Percentiles rank a stretch among this genome's conserved stretches.
Conservation (phyloP, 208 protist species). For the Crithidia expoeki region DNA sequence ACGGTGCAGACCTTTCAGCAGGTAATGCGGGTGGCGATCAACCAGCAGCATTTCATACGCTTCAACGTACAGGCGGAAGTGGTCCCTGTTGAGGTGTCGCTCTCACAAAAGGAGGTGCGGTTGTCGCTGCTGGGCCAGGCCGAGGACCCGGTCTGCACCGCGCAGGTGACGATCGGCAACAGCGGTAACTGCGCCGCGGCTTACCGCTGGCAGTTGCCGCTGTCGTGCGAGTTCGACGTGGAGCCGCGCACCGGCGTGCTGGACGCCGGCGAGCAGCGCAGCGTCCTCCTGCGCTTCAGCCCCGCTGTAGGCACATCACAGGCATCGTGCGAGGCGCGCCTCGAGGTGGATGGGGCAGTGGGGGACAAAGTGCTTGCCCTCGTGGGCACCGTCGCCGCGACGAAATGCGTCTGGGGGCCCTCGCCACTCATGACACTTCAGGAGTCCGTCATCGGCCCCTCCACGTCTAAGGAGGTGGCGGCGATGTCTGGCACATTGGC, state of each 20-base stretch:
- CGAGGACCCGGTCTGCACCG: conserved; percentile 71
- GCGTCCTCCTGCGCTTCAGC: conserved; percentile 70
- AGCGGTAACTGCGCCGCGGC: conserved; percentile 81
- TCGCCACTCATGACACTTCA: conserved; percentile 10
- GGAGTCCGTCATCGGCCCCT: conserved; percentile 1
- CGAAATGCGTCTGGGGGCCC: conserved; percentile 61
- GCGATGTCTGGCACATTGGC: conserved; percentile 57
- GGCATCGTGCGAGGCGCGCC: conserved; percentile 40
- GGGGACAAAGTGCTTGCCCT: conserved; percentile 62
- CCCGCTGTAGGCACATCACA: conserved; percentile 54
- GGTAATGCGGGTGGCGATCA: conserved; percentile 90
- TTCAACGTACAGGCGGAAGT: conserved; percentile 90
- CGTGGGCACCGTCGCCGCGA: conserved; percentile 65
- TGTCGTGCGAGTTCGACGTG: conserved; percentile 67
- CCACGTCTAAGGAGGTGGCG: conserved; percentile 7
- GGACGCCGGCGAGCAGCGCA: conserved; percentile 60
- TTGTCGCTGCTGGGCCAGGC: conserved; percentile 79
- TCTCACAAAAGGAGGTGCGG: conserved; percentile 81
- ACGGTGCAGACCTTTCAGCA: conserved; percentile 78
- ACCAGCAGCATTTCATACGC: conserved; percentile 87
- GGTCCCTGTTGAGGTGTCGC: conserved; percentile 88
- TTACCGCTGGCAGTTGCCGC: conserved; percentile 72
- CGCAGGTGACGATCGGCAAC: conserved; percentile 76
- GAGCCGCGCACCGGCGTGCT: conserved; percentile 64
- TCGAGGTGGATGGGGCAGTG: conserved; percentile 82